Conservation (phyloP, 2,329 filamentous ascomycete genomes). For the Clarireedia homoeocarpa region DNA sequence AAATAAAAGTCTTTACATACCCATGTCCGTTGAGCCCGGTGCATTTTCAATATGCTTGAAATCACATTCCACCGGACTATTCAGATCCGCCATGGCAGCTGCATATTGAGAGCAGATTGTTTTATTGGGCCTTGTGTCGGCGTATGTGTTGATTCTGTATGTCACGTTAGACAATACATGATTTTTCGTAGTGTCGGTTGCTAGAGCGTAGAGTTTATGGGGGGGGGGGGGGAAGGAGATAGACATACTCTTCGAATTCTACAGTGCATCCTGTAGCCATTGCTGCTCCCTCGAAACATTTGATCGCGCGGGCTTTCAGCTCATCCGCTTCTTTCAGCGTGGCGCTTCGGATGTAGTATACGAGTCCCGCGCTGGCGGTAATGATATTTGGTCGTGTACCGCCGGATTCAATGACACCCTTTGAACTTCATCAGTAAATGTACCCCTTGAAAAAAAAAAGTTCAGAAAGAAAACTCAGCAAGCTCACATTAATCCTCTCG, state of each 20-base stretch:
- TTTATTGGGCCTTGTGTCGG: constrained; percentile 17
- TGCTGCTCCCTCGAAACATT: constrained; percentile 23
- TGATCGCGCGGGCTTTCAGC: constrained; percentile 15
- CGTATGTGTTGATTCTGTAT: constrained; percentile 17
- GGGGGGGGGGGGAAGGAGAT: neutral
- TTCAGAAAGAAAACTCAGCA: constrained; percentile 19
- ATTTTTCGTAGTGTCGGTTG: too few species aligned
- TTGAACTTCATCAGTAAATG: neutral
- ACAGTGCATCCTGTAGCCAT: constrained; percentile 21
- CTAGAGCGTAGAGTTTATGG: too few species aligned
- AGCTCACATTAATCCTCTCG: constrained; percentile 33
- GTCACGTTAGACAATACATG: neutral
- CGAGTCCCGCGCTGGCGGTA: constrained; percentile 12
- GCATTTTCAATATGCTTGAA: constrained; percentile 10
- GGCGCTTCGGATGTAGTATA: constrained; percentile 17
- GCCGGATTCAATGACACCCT: constrained; percentile 17
- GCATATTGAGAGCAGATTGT: constrained; percentile 15
- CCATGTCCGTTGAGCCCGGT: constrained; percentile 22
- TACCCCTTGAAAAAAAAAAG: neutral
- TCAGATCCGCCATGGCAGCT: constrained; percentile 14
- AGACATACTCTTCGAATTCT: constrained; percentile 27
- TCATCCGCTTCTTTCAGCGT: constrained; percentile 14
- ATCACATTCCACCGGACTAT: constrained; percentile 8
- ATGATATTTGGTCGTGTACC: constrained; percentile 36
- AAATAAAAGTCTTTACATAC: constrained; percentile 14